Percentiles rank a stretch among this genome's conserved stretches.
phyloP scores from a whole-genome alignment of 2,329 filamentous ascomycete species.

The Phialemonium atrogriseum region DNA sequence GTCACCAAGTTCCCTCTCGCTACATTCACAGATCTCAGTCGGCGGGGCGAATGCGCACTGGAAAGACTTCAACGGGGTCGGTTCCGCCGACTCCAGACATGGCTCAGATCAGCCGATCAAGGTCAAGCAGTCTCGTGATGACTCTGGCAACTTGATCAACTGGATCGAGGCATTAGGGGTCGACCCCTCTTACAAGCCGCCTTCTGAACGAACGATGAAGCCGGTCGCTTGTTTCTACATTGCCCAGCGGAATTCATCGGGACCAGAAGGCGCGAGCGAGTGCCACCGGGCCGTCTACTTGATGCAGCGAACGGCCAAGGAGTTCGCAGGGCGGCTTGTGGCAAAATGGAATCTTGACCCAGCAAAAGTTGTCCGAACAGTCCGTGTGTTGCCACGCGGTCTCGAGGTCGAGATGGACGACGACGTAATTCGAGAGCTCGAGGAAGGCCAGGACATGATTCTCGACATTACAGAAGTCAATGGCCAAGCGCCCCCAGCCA shows the following conservation, averaged over 20 bases:
- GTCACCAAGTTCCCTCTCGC: conserved; percentile 56
- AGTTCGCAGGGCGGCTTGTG: conserved; percentile 65
- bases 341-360: conserved; percentile 76
- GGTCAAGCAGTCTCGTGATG: conserved; percentile 42
- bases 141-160: conserved; percentile 59
- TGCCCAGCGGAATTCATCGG: conserved; percentile 43
- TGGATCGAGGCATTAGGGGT: conserved; percentile 91
- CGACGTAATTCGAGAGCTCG: conserved; percentile 73
- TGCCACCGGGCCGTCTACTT: conserved; percentile 84
- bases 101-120: conserved; percentile 45
- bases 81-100: conserved; percentile 39
- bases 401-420: conserved; percentile 84
- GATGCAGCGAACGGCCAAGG: conserved; percentile 63
- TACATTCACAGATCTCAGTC: conserved; percentile 47
- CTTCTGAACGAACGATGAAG: conserved; percentile 61
- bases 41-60: conserved; percentile 37
- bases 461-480: conserved; percentile 52
- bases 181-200: conserved; percentile 77
- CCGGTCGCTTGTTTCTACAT: conserved; percentile 85
- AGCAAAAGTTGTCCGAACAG: conserved; percentile 58
- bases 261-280: conserved; percentile 39
- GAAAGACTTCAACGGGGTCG: conserved; percentile 48
- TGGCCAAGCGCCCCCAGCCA: conserved; percentile 27
- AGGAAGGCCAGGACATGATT: conserved; percentile 88
- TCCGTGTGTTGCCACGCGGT: conserved; percentile 66